A percentile compares a stretch with the other conserved stretches of the same genome.
Evolutionary conservation across 1,139 yeast genomes (phyloP).

Genomic region (Kurtzmaniella quercitrusa): DNA sequence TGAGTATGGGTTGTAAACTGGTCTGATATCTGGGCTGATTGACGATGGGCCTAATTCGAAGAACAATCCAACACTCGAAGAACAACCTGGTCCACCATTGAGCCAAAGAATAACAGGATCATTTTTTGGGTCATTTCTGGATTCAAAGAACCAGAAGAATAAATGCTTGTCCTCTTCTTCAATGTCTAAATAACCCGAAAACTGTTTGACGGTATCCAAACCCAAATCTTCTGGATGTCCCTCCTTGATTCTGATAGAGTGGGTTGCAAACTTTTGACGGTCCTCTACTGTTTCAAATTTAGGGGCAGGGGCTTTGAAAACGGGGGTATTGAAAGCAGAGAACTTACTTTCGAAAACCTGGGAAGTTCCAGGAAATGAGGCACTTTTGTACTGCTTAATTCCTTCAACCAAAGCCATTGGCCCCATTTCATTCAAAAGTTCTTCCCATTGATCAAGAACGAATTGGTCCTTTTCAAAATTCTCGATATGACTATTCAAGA

Average conservation of each 20-base stretch:
- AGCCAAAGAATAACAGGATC: constrained; percentile 70
- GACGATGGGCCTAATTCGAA: constrained; percentile 68
- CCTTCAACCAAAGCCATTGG: constrained; percentile 2
- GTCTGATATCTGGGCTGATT: constrained; percentile 45
- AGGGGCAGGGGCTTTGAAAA: neutral
- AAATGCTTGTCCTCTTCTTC: constrained; percentile 52
- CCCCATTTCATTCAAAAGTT: constrained; percentile 5
- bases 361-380: constrained; percentile 7
- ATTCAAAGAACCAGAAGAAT: constrained; percentile 71
- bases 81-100: constrained; percentile 77
- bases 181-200: constrained; percentile 51
- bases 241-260: constrained; percentile 25
- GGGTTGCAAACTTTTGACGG: constrained; percentile 14
- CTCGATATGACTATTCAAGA: neutral
- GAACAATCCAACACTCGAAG: constrained; percentile 62
- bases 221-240: constrained; percentile 27
- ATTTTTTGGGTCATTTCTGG: constrained; percentile 60
- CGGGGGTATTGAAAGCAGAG: neutral
- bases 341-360: constrained; percentile 1
- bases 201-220: constrained; percentile 46
- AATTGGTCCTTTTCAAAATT: neutral
- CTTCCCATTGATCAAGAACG: constrained; percentile 3
- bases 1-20: constrained; percentile 56
- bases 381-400: constrained; percentile 3
- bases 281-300: constrained; percentile 4